Evolutionary conservation across 2,329 filamentous ascomycete genomes (phyloP).

Genomic region (Aspergillus aculeatinus): DNA sequence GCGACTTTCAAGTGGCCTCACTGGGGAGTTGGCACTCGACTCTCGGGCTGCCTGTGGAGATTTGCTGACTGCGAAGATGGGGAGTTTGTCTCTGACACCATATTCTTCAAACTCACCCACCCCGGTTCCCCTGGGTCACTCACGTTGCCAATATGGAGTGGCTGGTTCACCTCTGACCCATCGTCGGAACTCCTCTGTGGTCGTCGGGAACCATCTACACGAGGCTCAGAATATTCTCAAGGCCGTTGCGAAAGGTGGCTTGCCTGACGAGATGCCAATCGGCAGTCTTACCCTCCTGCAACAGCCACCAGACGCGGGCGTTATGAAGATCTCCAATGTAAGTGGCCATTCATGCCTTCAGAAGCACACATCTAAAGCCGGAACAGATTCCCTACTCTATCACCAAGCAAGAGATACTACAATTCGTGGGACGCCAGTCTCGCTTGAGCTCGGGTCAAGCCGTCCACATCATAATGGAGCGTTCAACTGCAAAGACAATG

Average conservation of each 20-base stretch:
- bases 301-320: slow-evolving; percentile 26
- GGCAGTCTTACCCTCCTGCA: slow-evolving; percentile 24
- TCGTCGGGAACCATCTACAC: neutral
- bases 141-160: neutral
- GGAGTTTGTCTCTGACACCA: neutral
- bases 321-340: slow-evolving; percentile 40
- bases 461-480: slow-evolving; percentile 60
- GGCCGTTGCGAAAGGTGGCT: slow-evolving; percentile 16
- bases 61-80: neutral
- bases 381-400: slow-evolving; percentile 51
- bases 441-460: slow-evolving; percentile 45
- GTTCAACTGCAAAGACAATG: slow-evolving; percentile 57
- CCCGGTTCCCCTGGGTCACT: neutral
- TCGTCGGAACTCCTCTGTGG: neutral
- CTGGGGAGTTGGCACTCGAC: neutral
- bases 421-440: slow-evolving; percentile 48
- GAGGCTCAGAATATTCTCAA: slow-evolving; percentile 2
- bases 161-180: neutral
- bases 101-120: neutral
- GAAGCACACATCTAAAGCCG: slow-evolving; percentile 4
- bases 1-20: neutral
- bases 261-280: slow-evolving; percentile 28
- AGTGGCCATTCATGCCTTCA: slow-evolving; percentile 17
- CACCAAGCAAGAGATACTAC: slow-evolving; percentile 50
- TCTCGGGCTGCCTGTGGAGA: neutral